Percentiles rank a stretch among this genome's conserved stretches.
Conservation (phyloP, 177 flowering plant species). For the Vitis hybrid region DNA sequence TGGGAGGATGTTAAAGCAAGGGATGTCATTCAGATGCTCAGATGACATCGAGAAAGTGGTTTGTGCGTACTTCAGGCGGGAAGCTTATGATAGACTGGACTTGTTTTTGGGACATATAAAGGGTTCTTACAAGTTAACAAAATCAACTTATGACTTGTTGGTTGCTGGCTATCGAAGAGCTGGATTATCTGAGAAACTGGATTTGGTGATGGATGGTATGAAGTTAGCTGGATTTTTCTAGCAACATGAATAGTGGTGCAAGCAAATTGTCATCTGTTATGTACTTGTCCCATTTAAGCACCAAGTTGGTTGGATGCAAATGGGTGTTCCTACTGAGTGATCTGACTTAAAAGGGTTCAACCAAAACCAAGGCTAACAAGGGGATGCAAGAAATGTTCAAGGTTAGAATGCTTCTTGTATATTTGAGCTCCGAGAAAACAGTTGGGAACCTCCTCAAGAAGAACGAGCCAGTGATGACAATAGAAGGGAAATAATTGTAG, state of each 20-base stretch:
- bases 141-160: slow-evolving; percentile 45
- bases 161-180: slow-evolving; percentile 49
- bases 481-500: neutral
- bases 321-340: neutral
- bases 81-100: slow-evolving; percentile 52
- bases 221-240: slow-evolving; percentile 13
- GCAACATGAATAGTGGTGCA: slow-evolving; percentile 3
- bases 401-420: neutral
- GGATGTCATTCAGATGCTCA: slow-evolving; percentile 30
- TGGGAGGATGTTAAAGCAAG: slow-evolving; percentile 52
- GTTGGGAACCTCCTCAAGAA: neutral
- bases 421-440: neutral
- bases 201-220: slow-evolving; percentile 33
- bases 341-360: neutral
- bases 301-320: neutral
- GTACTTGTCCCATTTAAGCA: slow-evolving; percentile 1
- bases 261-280: neutral
- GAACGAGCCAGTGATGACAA: neutral
- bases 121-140: slow-evolving; percentile 29
- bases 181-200: slow-evolving; percentile 34
- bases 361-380: neutral
- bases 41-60: slow-evolving; percentile 51
- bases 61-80: slow-evolving; percentile 41
- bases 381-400: neutral
- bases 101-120: slow-evolving; percentile 41